Evolutionary conservation across 2,329 filamentous ascomycete genomes (phyloP), one percentile per base, ranked within the genome.

Genomic region (Paraconiothyrium sp.): DNA sequence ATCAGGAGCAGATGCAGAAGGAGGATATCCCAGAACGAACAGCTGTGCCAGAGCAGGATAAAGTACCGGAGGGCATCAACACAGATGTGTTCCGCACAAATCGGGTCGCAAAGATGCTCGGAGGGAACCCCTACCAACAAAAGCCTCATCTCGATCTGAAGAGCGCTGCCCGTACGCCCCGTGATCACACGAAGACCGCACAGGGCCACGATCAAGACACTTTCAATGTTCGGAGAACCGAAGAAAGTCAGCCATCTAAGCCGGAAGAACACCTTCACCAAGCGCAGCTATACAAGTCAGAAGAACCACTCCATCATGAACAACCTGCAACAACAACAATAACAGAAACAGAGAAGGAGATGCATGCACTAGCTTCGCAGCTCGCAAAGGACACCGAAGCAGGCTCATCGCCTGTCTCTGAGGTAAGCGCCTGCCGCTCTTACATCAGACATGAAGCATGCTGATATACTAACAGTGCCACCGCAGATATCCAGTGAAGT

Each of bases 71-170:
- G 57, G 87, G 85, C 50, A 80, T 89, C 69, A 84, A 90, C 69
- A 83, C 84, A 5, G 84, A 88, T 65, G 76, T 90, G 0, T 91
- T 91, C 70, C 85, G 86, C 59, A 90, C 85, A 58, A 84, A 84
- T 3, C 83, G 82, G 58, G 84, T 89, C 22, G 85, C 87, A 32
- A 83, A 79, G 62, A 81, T 87, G 74, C 77, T 90, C 14, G 83
- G 85, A 34, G 81, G 81, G 34, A 81, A 84, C 39, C 72, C 71
- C 6, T 72, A 76, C 58, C 71, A 73, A 14, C 65, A 68, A n/a
- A 77, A 76, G 50, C 70, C 72, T 60, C 69, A 72, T 39, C 63
- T 79, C 16, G 69, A 79, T 9, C 63, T 79, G 52, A 77, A 77
- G 43, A 74, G 66, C 54, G 70, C 72, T 20, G 70, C 71, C 22